Base-by-base conservation (phyloP, 352 stramenopile species). In the Phytophthora fragariaefolia region DNA sequence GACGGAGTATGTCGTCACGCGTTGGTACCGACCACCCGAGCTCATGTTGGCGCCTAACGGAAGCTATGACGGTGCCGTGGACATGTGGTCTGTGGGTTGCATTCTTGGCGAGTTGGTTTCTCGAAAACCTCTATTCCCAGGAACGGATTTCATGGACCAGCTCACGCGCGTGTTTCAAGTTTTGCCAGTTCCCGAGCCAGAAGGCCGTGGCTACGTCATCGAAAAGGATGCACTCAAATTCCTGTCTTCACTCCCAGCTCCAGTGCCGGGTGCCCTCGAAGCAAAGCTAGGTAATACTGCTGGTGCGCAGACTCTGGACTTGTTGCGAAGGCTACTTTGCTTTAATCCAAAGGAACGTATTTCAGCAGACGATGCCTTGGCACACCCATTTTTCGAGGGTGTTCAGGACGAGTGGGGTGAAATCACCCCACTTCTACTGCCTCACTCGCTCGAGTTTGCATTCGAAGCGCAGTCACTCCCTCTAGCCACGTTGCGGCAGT, bases 41-140 rank as follows among this genome's bases (percentile, higher is more conserved):
- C 87, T 98, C 38, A 97, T 98, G 90, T 78, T 98, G 9, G 90
- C 86, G 20, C 91, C 88, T 2, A 95, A 97, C 34, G 89, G 92
- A 13, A 89, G 91, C 71, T 98, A 98, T 72, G 88, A 94, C 42
- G 87, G 87, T 22, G 83, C 85, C 6, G 83, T 95, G 1, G 87
- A 96, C 58, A 94, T 96, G 86, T 94, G 87, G 87, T 93, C 84
- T 0, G 83, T 94, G 2, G 87, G 87, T 6, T 96, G 87, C 70
- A 99, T 99, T 64, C 77, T 99, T 15, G 97, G 96, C 18, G 97
- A 97, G 50, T 75, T 97, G 30, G 69, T 97, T 15, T 76, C 79
- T 1, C 82, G 87, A 52, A 92, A 93, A 58, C 87, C 87, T 8
- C 63, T 95, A 27, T 93, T 96, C 40, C 83, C 87, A 20, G 87